These are phyloP conservation scores for Penicillium sclerotigenum DNA, from an alignment of 2,329 filamentous ascomycete species.

Conservation along the genomic window DNA sequence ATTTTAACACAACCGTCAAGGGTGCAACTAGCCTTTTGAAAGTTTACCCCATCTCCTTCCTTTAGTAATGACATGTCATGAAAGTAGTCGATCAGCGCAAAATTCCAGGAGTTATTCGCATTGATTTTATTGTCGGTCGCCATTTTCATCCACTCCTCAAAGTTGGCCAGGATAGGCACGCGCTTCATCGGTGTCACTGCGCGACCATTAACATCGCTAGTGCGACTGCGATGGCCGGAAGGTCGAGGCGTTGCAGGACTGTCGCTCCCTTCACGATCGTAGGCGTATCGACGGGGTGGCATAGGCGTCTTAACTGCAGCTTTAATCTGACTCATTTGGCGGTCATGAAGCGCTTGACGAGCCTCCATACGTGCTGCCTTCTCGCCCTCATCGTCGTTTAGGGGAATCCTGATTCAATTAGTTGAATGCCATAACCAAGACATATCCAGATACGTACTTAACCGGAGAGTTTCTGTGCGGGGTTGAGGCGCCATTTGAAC, in stretches of 20 bases:
- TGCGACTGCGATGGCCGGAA: slow-evolving; percentile 35
- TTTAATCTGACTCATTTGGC: slow-evolving; percentile 88
- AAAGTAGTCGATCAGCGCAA: slow-evolving; percentile 99
- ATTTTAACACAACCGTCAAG: slow-evolving; percentile 98
- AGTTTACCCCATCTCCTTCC: slow-evolving; percentile 95
- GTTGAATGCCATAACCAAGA: slow-evolving; percentile 1
- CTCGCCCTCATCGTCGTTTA: slow-evolving; percentile 93
- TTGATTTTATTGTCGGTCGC: slow-evolving; percentile 99
- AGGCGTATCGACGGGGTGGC: slow-evolving; percentile 41
- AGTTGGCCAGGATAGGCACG: slow-evolving; percentile 92
- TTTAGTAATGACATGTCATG: slow-evolving; percentile 98
- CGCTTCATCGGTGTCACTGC: slow-evolving; percentile 94
- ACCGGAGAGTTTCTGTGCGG: slow-evolving; percentile 52
- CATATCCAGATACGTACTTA: slow-evolving; percentile 40
- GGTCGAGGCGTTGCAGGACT: slow-evolving; percentile 52
- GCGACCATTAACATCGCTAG: slow-evolving; percentile 58
- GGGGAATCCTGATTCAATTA: slow-evolving; percentile 66
- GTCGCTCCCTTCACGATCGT: slow-evolving; percentile 37
- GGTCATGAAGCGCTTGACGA: slow-evolving; percentile 82
- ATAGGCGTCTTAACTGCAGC: slow-evolving; percentile 58
- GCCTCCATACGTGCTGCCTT: slow-evolving; percentile 84
- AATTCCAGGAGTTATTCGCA: slow-evolving; percentile 97
- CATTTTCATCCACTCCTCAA: slow-evolving; percentile 99
- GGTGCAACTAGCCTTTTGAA: slow-evolving; percentile 96
- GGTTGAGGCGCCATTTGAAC: slow-evolving; percentile 48